A percentile compares a stretch with the other conserved stretches of the same genome.
Conservation (phyloP, 805 yeast genomes). For the Sugiyamaella mastotermitis region DNA sequence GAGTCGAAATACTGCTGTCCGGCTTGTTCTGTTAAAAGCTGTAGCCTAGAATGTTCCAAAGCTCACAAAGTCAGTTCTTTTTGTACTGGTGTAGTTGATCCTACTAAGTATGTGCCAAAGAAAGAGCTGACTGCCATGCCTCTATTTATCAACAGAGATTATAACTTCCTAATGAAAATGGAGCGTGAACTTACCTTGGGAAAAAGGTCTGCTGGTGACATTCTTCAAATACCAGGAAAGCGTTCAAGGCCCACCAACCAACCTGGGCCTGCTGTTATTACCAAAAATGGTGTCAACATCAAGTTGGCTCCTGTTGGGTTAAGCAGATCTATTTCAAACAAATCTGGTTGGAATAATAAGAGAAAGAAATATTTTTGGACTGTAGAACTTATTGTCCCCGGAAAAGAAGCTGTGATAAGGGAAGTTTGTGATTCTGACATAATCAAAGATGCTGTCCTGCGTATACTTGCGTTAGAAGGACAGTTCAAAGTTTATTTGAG, state of each 20-base stretch:
- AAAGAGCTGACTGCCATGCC: slow-evolving; percentile 40
- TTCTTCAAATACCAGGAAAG: slow-evolving; percentile 7
- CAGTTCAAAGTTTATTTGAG: slow-evolving; percentile 15
- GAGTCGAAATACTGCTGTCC: slow-evolving; percentile 72
- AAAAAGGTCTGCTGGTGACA: slow-evolving; percentile 40
- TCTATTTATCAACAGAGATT: slow-evolving; percentile 65
- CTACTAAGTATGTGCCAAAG: slow-evolving; percentile 49
- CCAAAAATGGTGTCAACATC: slow-evolving; percentile 70
- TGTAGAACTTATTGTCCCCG: slow-evolving; percentile 51
- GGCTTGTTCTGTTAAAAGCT: slow-evolving; percentile 59
- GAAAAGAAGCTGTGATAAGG: background rate
- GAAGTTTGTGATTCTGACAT: slow-evolving; percentile 8
- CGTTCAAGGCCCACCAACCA: slow-evolving; percentile 8
- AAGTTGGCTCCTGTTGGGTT: slow-evolving; percentile 63
- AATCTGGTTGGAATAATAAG: slow-evolving; percentile 63
- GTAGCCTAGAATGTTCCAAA: slow-evolving; percentile 66
- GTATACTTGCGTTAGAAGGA: slow-evolving; percentile 1
- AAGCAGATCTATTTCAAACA: slow-evolving; percentile 59
- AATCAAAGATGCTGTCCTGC: slow-evolving; percentile 4
- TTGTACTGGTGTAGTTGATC: slow-evolving; percentile 66
- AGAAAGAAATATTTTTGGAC: slow-evolving; percentile 68
- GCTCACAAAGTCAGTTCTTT: slow-evolving; percentile 55
- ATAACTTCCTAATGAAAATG: slow-evolving; percentile 59
- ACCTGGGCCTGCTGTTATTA: slow-evolving; percentile 21
- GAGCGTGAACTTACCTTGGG: slow-evolving; percentile 55